Conservation (phyloP, 495 filamentous ascomycete genomes). For the Podospora comata region DNA sequence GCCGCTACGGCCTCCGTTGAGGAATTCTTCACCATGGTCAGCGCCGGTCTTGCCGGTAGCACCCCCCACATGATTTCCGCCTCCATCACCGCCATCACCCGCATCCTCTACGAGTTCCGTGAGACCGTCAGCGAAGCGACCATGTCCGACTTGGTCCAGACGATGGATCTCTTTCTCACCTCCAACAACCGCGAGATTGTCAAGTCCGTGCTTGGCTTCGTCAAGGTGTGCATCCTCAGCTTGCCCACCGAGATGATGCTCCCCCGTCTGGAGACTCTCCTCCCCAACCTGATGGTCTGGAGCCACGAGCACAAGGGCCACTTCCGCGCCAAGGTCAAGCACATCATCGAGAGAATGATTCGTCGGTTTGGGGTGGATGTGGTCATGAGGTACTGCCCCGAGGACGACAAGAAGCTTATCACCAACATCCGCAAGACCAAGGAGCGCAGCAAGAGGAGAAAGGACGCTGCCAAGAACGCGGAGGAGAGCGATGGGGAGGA, state of each 20-base stretch:
- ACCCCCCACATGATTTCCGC: slow-evolving; percentile 96
- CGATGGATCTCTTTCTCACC: slow-evolving; percentile 89
- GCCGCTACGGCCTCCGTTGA: slow-evolving; percentile 73
- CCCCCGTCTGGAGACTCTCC: slow-evolving; percentile 65
- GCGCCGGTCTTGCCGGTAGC: slow-evolving; percentile 84
- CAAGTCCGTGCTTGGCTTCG: slow-evolving; percentile 84
- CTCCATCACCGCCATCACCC: slow-evolving; percentile 84
- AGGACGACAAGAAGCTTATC: slow-evolving; percentile 84
- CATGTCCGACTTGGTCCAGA: slow-evolving; percentile 76
- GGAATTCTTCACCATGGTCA: slow-evolving; percentile 98
- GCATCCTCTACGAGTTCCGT: slow-evolving; percentile 86
- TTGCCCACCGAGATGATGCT: slow-evolving; percentile 72
- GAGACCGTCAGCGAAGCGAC: slow-evolving; percentile 52
- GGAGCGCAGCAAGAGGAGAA: slow-evolving; percentile 81
- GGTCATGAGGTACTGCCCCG: slow-evolving; percentile 72
- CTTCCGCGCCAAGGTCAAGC: slow-evolving; percentile 93
- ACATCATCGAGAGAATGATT: slow-evolving; percentile 90
- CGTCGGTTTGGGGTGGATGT: slow-evolving; percentile 79
- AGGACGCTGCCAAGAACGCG: slow-evolving; percentile 59
- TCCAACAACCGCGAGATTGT: slow-evolving; percentile 96
- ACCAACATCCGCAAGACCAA: slow-evolving; percentile 90
- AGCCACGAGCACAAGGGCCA: slow-evolving; percentile 96
- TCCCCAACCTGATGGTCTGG: slow-evolving; percentile 92
- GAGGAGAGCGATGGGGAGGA: slow-evolving; percentile 46
- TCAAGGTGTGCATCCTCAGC: slow-evolving; percentile 90